Conservation (phyloP, 1,139 yeast species). For the Hemisphaericaspora lyxosophila region DNA sequence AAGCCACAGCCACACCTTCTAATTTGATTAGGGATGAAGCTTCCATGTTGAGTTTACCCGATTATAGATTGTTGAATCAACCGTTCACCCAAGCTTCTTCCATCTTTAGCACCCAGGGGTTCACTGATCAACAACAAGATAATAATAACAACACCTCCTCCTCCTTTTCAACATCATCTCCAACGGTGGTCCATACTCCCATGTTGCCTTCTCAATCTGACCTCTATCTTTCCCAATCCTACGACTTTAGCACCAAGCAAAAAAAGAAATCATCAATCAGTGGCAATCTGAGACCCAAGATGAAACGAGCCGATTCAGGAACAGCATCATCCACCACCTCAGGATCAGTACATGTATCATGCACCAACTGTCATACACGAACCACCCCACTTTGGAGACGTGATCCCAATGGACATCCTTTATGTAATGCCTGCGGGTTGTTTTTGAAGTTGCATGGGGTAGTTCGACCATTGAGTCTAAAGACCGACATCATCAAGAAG, state of each 20-base stretch:
- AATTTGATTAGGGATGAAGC: constrained; percentile 22
- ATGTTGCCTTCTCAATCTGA: constrained; percentile 1
- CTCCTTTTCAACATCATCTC: background rate
- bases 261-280: constrained; percentile 9
- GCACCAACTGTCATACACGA: constrained; percentile 55
- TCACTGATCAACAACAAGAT: background rate
- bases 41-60: constrained; percentile 28
- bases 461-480: constrained; percentile 60
- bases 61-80: constrained; percentile 13
- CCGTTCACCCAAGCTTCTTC: constrained; percentile 1
- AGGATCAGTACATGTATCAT: constrained; percentile 18
- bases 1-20: constrained; percentile 15
- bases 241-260: constrained; percentile 4
- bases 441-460: constrained; percentile 59
- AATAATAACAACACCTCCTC: background rate
- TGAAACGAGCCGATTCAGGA: constrained; percentile 2
- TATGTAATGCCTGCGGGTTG: constrained; percentile 62
- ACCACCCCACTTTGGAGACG: constrained; percentile 63
- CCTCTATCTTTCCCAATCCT: background rate
- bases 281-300: constrained; percentile 7
- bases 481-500: constrained; percentile 88
- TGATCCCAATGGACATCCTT: constrained; percentile 52
- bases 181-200: background rate
- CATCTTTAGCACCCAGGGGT: background rate
- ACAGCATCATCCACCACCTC: too few species aligned